A percentile compares a stretch with the other conserved stretches of the same genome.
phyloP scores from a whole-genome alignment of 2,329 filamentous ascomycete genomes.

The Trichoderma afroharzianum region DNA sequence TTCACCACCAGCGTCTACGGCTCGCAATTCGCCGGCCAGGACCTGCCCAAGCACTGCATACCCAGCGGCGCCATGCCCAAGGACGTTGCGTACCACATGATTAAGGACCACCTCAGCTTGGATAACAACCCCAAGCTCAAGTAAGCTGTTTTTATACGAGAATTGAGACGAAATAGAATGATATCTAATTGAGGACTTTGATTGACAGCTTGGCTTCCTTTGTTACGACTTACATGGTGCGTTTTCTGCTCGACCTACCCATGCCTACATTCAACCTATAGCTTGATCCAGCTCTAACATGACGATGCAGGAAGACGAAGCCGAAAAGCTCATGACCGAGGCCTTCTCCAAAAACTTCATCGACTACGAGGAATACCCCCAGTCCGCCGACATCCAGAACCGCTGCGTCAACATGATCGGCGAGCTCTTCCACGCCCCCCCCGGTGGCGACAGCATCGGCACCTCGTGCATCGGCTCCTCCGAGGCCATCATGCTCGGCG shows the following conservation, averaged over 20 bases:
- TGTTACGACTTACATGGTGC: conserved; percentile 92
- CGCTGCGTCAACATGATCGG: conserved; percentile 90
- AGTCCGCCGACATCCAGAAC: conserved; percentile 82
- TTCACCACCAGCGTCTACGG: conserved; percentile 84
- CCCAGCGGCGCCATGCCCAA: conserved; percentile 86
- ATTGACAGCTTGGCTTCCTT: conserved; percentile 70
- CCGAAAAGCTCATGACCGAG: conserved; percentile 91
- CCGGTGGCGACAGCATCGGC: conserved; percentile 67
- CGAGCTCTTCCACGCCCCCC: conserved; percentile 78
- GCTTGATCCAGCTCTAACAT: conserved; percentile 1
- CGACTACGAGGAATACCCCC: conserved; percentile 81
- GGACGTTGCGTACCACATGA: conserved; percentile 93
- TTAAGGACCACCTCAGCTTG: conserved; percentile 88
- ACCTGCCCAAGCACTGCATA: conserved; percentile 81
- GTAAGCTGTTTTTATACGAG: conserved; percentile 41
- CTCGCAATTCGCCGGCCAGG: conserved; percentile 73
- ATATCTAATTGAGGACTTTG: background rate
- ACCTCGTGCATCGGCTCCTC: conserved; percentile 88
- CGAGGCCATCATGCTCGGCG: conserved; percentile 79
- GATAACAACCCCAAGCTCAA: conserved; percentile 89
- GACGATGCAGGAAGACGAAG: conserved; percentile 72
- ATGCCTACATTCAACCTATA: background rate
- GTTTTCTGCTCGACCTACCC: conserved; percentile 18
- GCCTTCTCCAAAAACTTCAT: conserved; percentile 94
- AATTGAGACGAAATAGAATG: background rate